Evolutionary conservation across 768 basidiomycete species (phyloP), one percentile per base, ranked within the genome.

Genomic region (Cystofilobasidium bisporidii): DNA sequence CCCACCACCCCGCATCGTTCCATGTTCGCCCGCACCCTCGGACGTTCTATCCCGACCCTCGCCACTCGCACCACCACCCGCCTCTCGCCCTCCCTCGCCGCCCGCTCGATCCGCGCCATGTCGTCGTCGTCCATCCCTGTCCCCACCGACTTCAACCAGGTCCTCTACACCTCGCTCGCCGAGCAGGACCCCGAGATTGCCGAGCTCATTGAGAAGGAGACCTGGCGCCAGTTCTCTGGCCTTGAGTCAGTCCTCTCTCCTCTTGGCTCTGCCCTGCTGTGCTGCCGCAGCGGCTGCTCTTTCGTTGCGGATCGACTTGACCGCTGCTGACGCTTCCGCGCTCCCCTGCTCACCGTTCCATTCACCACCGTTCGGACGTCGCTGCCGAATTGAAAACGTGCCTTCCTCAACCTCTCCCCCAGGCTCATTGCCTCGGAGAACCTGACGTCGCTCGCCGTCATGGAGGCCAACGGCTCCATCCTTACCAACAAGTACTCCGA

Each of bases 391-490:
- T n/a, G n/a, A 36, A 57, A 57, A 57, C 17, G 36, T 36, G 36
- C n/a, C n/a, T n/a, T n/a, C n/a, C n/a, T n/a, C n/a, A n/a, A n/a
- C n/a, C 36, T 36, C 36, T 5, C 24, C 26, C n/a, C 18, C 59
- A 56, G 53, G 53, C 53, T 56, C 53, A 56, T 56, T 30, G 53
- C 53, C 9, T 56, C 53, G 18, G 53, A 94, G 94, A 98, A 98
- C 81, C 80, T 99, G 83, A 98, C 96, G 68, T 91, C 91, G 73
- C 83, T 85, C 74, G 91, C 94, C 30, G 86, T 89, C 62, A 93
- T 98, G 87, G 89, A 98, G 79, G 94, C 93, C 71, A 97, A 97
- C 79, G 96, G 96, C 60, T 97, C 94, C 64, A 93, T 99, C 77
- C 79, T 98, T 76, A 97, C 94, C 77, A 96, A 96, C 85, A 98